Percentiles rank a stretch among this genome's conserved stretches.
Evolutionary conservation across 768 basidiomycete species (phyloP).

Genomic region (Hemileccinum impolitum): DNA sequence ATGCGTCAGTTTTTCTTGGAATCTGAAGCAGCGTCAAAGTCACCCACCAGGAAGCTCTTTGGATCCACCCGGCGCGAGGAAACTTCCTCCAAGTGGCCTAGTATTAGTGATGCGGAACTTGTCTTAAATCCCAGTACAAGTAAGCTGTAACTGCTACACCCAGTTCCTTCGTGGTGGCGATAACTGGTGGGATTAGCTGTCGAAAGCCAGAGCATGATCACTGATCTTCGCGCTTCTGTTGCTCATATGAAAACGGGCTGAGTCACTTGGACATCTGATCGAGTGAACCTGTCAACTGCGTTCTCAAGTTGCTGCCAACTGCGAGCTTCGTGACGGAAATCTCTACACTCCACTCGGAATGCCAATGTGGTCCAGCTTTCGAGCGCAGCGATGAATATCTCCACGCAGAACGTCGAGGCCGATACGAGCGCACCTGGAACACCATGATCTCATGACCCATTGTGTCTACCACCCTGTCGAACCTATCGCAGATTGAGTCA

Average conservation of each 20-base stretch:
- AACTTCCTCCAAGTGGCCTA: conserved; percentile 53
- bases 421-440: conserved; percentile 48
- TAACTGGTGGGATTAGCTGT: conserved; percentile 32
- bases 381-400: conserved; percentile 44
- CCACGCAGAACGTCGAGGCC: conserved; percentile 42
- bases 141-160: conserved; percentile 60
- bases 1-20: conserved; percentile 1
- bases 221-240: background rate
- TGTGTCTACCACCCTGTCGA: no score
- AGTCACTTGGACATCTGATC: conserved; percentile 63
- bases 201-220: background rate
- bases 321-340: conserved; percentile 37
- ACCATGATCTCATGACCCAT: no score
- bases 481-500: no score
- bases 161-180: conserved; percentile 51
- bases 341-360: conserved; percentile 51
- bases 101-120: no score
- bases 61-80: conserved; percentile 52
- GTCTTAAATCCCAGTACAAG: conserved; percentile 39
- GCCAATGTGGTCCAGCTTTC: conserved; percentile 51
- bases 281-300: conserved; percentile 45
- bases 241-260: conserved; percentile 56
- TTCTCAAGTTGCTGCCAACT: background rate
- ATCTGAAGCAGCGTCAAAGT: background rate
- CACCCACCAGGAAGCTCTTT: conserved; percentile 31